Conservation (phyloP, 2,329 filamentous ascomycete species). For the Colletotrichum sp. region DNA sequence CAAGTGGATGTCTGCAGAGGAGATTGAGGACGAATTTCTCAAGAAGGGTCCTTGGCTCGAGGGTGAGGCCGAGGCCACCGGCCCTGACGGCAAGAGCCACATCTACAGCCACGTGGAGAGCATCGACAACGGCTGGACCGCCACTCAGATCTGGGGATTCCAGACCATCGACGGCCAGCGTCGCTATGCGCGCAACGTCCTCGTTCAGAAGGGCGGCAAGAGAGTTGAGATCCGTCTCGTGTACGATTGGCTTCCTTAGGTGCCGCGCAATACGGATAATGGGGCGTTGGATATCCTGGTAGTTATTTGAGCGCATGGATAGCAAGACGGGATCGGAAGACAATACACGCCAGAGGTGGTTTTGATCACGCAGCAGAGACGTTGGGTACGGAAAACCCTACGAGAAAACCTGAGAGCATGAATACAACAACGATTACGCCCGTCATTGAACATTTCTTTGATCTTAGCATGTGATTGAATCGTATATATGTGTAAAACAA, state of each 20-base stretch:
- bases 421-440: background rate
- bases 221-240: slow-evolving; percentile 57
- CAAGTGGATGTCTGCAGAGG: slow-evolving; percentile 50
- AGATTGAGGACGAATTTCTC: slow-evolving; percentile 61
- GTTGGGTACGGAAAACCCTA: background rate
- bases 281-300: background rate
- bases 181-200: slow-evolving; percentile 56
- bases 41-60: slow-evolving; percentile 61
- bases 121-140: slow-evolving; percentile 57
- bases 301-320: background rate
- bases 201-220: slow-evolving; percentile 56
- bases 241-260: slow-evolving; percentile 53
- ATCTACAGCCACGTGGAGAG: slow-evolving; percentile 69
- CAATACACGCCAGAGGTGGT: background rate
- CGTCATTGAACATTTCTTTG: background rate
- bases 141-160: slow-evolving; percentile 66
- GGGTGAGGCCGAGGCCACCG: slow-evolving; percentile 54
- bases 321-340: background rate
- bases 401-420: slow-evolving; percentile 8
- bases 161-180: slow-evolving; percentile 57
- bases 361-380: background rate
- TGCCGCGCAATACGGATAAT: background rate
- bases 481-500: background rate
- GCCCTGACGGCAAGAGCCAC: slow-evolving; percentile 63
- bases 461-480: background rate